Evolutionary conservation across 352 stramenopile genomes (phyloP).

Genomic region (Pythium chondricola): DNA sequence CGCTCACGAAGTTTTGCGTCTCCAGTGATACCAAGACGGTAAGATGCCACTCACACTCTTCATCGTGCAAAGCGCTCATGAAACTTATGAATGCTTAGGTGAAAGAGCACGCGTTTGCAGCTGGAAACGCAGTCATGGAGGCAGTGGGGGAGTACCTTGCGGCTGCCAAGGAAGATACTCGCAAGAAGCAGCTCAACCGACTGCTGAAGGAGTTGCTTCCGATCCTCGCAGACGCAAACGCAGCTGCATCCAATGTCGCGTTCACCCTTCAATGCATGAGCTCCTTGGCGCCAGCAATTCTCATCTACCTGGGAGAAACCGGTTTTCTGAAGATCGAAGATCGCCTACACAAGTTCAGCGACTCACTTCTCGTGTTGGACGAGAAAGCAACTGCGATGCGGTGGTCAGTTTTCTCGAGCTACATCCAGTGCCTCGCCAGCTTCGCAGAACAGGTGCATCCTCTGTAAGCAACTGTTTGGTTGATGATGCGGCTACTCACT

Average conservation of each 20-base stretch:
- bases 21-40: constrained; percentile 71
- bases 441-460: constrained; percentile 40
- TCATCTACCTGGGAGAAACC: constrained; percentile 41
- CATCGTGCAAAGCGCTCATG: not conserved
- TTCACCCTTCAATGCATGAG: constrained; percentile 58
- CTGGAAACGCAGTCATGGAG: constrained; percentile 38
- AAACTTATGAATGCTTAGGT: constrained; percentile 27
- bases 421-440: constrained; percentile 44
- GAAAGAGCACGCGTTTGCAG: constrained; percentile 56
- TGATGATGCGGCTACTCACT: constrained; percentile 7
- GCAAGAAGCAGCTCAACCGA: constrained; percentile 65
- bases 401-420: constrained; percentile 53
- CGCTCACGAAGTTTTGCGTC: constrained; percentile 68
- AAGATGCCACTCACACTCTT: not conserved
- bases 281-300: constrained; percentile 35
- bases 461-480: not conserved
- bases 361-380: constrained; percentile 57
- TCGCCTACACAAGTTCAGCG: constrained; percentile 57
- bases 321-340: constrained; percentile 63
- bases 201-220: constrained; percentile 70
- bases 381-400: constrained; percentile 39
- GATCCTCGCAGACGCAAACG: constrained; percentile 40
- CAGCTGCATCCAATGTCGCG: constrained; percentile 25
- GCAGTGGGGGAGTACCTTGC: constrained; percentile 34
- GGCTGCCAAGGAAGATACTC: constrained; percentile 31